Evolutionary conservation across 768 basidiomycete genomes (phyloP).

Genomic region (Russula sp.): DNA sequence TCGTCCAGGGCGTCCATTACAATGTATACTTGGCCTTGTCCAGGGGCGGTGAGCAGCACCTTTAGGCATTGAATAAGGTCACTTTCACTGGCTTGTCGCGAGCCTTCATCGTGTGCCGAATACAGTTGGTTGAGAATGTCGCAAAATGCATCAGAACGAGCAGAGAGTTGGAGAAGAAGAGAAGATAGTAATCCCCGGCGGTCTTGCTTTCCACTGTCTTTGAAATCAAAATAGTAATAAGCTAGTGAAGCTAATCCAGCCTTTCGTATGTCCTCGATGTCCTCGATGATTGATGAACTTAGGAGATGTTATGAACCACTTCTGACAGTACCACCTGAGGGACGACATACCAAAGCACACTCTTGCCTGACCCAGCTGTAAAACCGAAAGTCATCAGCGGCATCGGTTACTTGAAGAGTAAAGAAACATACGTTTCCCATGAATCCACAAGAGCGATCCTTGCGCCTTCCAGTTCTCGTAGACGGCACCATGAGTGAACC

Average conservation of each 20-base stretch:
- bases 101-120: neutral
- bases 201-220: neutral
- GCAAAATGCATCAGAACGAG: neutral
- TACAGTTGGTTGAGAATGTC: neutral
- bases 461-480: conserved; percentile 2
- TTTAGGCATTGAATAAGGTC: neutral
- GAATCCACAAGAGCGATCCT: neutral
- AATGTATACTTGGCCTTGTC: neutral
- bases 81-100: conserved; percentile 1
- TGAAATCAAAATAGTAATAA: conserved; percentile 1
- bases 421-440: neutral
- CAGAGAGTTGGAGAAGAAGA: neutral
- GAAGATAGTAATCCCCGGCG: neutral
- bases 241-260: neutral
- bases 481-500: neutral
- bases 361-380: conserved; percentile 1
- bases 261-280: neutral
- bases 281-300: conserved; percentile 2
- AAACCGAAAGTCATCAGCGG: neutral
- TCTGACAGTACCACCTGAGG: neutral
- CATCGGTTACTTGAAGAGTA: neutral
- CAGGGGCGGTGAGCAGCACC: neutral
- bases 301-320: neutral
- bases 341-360: neutral
- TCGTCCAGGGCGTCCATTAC: neutral